Evolutionary conservation across 495 filamentous ascomycete species (phyloP).

Genomic region (Pyrenula massariospora): DNA sequence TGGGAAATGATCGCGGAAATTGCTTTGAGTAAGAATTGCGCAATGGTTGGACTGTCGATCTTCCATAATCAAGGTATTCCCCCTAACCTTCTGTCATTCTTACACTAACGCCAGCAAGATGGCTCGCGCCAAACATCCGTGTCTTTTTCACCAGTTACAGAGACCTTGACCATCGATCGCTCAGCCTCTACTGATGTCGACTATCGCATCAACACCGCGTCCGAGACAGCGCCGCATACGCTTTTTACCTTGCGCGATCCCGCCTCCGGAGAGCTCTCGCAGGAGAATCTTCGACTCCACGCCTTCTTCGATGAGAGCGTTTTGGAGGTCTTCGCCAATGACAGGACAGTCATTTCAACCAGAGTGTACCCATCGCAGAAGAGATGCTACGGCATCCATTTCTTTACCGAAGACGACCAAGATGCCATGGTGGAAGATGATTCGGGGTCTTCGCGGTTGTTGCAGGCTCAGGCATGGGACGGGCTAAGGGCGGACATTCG

Average conservation of each 20-base stretch:
- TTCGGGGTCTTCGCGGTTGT: background rate
- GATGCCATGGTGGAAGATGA: background rate
- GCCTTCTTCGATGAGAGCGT: constrained; percentile 26
- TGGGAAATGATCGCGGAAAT: constrained; percentile 24
- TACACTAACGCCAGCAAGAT: constrained; percentile 2
- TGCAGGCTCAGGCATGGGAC: background rate
- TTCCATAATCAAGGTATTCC: constrained; percentile 14
- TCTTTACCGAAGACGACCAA: background rate
- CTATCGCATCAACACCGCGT: constrained; percentile 17
- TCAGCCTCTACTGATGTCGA: constrained; percentile 8
- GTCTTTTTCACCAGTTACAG: constrained; percentile 15
- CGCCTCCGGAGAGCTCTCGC: constrained; percentile 8
- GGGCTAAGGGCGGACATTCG: background rate
- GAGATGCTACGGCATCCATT: constrained; percentile 2
- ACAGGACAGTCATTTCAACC: constrained; percentile 24
- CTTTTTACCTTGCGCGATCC: constrained; percentile 18
- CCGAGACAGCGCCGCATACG: constrained; percentile 22
- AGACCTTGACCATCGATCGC: constrained; percentile 24
- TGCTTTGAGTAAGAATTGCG: constrained; percentile 14
- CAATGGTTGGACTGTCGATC: constrained; percentile 18
- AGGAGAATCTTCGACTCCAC: constrained; percentile 23
- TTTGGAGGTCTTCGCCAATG: constrained; percentile 28
- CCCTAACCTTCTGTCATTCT: background rate
- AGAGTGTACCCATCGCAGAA: constrained; percentile 22
- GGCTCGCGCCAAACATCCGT: constrained; percentile 13